These are phyloP conservation scores for Stephanodiscus minutulus DNA, from an alignment of 108 stramenopile species.

Conservation along the genomic window DNA sequence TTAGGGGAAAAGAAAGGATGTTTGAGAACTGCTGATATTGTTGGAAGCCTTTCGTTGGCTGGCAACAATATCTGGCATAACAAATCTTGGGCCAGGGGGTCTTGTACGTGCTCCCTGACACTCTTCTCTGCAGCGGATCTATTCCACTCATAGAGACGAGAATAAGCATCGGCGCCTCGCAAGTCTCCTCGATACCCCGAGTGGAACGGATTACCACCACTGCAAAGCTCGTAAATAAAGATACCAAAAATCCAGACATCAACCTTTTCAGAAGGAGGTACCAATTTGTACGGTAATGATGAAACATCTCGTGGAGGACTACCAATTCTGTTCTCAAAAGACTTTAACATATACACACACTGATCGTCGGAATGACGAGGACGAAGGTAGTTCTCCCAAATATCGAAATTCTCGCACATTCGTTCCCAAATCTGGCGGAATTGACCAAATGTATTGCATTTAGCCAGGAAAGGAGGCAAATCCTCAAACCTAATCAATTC, in stretches of 20 bases:
- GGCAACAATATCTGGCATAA: slow-evolving; percentile 57
- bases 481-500: slow-evolving; percentile 38
- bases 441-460: slow-evolving; percentile 14
- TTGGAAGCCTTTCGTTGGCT: slow-evolving; percentile 41
- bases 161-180: slow-evolving; percentile 19
- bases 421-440: slow-evolving; percentile 34
- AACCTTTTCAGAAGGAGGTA: slow-evolving; percentile 47
- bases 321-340: slow-evolving; percentile 51
- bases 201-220: slow-evolving; percentile 62
- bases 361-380: slow-evolving; percentile 48
- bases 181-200: slow-evolving; percentile 32
- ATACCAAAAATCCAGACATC: slow-evolving; percentile 77
- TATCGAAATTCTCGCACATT: slow-evolving; percentile 17
- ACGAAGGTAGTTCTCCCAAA: slow-evolving; percentile 50
- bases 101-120: slow-evolving; percentile 57
- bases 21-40: slow-evolving; percentile 47
- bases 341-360: slow-evolving; percentile 59
- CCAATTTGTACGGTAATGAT: slow-evolving; percentile 63
- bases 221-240: slow-evolving; percentile 62
- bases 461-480: slow-evolving; percentile 38
- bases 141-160: slow-evolving; percentile 29
- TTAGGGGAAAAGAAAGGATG: slow-evolving; percentile 66
- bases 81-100: slow-evolving; percentile 75
- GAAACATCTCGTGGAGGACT: slow-evolving; percentile 31
- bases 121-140: slow-evolving; percentile 32